Evolutionary conservation across 176 grass and related monocot genomes (phyloP).

Genomic region (Paspalum notatum): DNA sequence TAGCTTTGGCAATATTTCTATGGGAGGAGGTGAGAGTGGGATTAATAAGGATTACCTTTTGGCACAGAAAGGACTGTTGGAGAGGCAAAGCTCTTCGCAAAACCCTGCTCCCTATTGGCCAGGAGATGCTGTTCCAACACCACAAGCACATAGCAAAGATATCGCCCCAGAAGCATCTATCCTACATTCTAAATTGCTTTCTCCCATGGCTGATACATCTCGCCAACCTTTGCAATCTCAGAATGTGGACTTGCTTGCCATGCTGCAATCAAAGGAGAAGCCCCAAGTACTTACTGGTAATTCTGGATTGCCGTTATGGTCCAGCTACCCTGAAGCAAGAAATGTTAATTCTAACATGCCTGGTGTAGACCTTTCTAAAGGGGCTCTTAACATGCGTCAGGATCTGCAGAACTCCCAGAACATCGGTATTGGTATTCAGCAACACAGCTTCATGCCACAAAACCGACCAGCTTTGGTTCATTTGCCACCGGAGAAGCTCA

Average conservation of each 20-base stretch:
- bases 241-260: slow-evolving; percentile 82
- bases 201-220: slow-evolving; percentile 56
- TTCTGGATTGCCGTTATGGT: slow-evolving; percentile 54
- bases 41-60: slow-evolving; percentile 77
- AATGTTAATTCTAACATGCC: slow-evolving; percentile 46
- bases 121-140: slow-evolving; percentile 50
- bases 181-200: slow-evolving; percentile 69
- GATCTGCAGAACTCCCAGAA: slow-evolving; percentile 67
- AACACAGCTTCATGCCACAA: slow-evolving; percentile 55
- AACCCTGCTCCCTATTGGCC: slow-evolving; percentile 75
- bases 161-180: slow-evolving; percentile 48
- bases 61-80: slow-evolving; percentile 77
- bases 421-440: slow-evolving; percentile 58
- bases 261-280: slow-evolving; percentile 83
- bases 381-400: slow-evolving; percentile 50
- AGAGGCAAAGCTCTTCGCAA: slow-evolving; percentile 74
- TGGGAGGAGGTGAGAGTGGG: slow-evolving; percentile 51
- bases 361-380: slow-evolving; percentile 53
- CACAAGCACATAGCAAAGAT: slow-evolving; percentile 55
- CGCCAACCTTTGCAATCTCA: slow-evolving; percentile 58
- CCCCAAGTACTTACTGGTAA: slow-evolving; percentile 49
- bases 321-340: slow-evolving; percentile 68
- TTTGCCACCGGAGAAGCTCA: slow-evolving; percentile 67
- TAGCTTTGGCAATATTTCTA: slow-evolving; percentile 51
- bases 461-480: slow-evolving; percentile 57